phyloP scores from a whole-genome alignment of 192 early-diverging fungal species.

The Backusella psychrophila region DNA sequence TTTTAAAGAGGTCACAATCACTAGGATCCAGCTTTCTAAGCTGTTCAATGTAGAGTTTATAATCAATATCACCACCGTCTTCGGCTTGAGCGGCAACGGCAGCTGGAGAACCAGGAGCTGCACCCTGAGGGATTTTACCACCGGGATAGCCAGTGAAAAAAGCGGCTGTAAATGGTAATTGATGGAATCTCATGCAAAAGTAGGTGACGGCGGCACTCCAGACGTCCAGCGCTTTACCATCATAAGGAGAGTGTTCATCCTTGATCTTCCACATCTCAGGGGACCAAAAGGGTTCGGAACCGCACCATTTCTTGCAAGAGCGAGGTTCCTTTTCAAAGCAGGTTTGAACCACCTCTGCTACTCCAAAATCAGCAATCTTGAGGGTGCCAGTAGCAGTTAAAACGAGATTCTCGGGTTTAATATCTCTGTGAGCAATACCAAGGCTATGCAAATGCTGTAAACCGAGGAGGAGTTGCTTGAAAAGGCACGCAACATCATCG shows the following conservation, averaged over 20 bases:
- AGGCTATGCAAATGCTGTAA: slow-evolving; percentile 89
- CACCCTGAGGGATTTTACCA: background rate
- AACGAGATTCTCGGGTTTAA: slow-evolving; percentile 87
- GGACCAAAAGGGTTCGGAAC: slow-evolving; percentile 95
- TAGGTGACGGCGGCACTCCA: slow-evolving; percentile 92
- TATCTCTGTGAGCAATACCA: slow-evolving; percentile 92
- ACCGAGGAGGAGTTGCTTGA: slow-evolving; percentile 90
- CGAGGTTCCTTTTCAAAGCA: slow-evolving; percentile 76
- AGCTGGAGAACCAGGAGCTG: slow-evolving; percentile 21
- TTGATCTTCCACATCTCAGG: slow-evolving; percentile 83
- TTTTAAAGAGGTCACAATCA: slow-evolving; percentile 11
- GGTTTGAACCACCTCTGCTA: slow-evolving; percentile 89
- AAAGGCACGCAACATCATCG: slow-evolving; percentile 89
- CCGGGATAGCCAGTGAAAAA: slow-evolving; percentile 18
- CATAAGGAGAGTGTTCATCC: slow-evolving; percentile 71
- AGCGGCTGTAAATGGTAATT: slow-evolving; percentile 29
- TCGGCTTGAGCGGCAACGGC: slow-evolving; percentile 23
- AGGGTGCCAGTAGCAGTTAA: slow-evolving; percentile 74
- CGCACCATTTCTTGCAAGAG: slow-evolving; percentile 84
- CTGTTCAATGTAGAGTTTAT: slow-evolving; percentile 16
- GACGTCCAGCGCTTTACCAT: slow-evolving; percentile 86
- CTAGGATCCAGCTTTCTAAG: slow-evolving; percentile 15
- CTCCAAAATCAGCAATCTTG: slow-evolving; percentile 99
- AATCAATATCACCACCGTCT: slow-evolving; percentile 23
- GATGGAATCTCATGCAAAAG: slow-evolving; percentile 76